Base-by-base conservation (phyloP, 2,329 filamentous ascomycete species). In the Fusarium mangiferae region DNA sequence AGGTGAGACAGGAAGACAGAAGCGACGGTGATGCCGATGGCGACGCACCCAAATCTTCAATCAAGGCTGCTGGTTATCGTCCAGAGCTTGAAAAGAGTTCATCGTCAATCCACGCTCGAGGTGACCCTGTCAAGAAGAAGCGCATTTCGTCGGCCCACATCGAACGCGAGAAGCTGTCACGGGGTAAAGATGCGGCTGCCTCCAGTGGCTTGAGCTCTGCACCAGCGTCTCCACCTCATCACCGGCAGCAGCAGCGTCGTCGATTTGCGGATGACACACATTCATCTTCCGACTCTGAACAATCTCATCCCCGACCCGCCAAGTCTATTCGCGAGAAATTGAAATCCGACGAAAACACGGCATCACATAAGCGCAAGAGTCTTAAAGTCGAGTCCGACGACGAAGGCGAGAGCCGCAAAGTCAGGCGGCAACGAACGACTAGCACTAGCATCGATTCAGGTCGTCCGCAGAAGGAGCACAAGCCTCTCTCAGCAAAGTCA, bases 1-100 rank as follows among this genome's bases (percentile, higher is more conserved):
- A 91, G 81, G 84, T 89, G 52, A 92, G 91, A 79, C 89, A 91
- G 73, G 91, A 92, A 79, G 89, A 91, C 78, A 88, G 85, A 77
- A 89, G 87, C 75, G 90, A 90, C 65, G 85, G 86, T 63, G 89
- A 90, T 69, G 85, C 82, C 30, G 63, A 62, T 30, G 55, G 44
- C 69, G 89, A 90, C 15, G 80, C 77, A 22, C 78, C 81, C 35
- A 82, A 78, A 63, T 77, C 81, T 57, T 80, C 82, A 52, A 78
- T 79, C 62, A 75, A 78, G 48, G 80, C 78, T 52, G 68, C 79
- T 63, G 82, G 78, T 24, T 72, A 66, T 54, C 73, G 54, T 22
- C 72, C 81, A 63, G 83, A 85, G 33, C 76, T 69, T 51, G 81
- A 82, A 54, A 83, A 80, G 44, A 82, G 78, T 66, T 66, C 79